Base-by-base conservation (phyloP, 768 basidiomycete genomes). In the Lactifluus piperatus region DNA sequence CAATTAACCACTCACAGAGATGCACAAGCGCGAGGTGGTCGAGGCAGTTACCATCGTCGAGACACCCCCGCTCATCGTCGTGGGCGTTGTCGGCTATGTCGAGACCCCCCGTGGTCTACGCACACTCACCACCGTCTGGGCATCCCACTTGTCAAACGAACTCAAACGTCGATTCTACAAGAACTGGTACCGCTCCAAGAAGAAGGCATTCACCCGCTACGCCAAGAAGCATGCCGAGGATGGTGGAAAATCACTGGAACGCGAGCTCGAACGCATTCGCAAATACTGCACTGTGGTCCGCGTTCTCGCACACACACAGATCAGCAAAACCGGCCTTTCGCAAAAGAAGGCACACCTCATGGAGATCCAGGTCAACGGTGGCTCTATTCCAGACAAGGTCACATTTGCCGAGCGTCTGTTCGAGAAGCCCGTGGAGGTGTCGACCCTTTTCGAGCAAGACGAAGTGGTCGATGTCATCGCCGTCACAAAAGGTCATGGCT, bases 171-270 rank as follows among this genome's bases (percentile, higher is more conserved):
- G 97, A 68, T 97, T 99, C 87, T 97, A 98, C 88, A 94, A 94
- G 83, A 97, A 95, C 84, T 97, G 95, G 94, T 98, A 98, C 82
- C 87, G 91, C 68, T 95, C 93, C 51, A 99, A 99, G 90, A 98
- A 98, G 85, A 99, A 99, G 86, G 97, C 97, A 41, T 99, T 98
- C 85, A 99, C 97, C 70, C 92, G 93, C 72, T 99, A 99, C 76
- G 94, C 97, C 73, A 97, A 97, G 86, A 98, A 95, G 80, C 88
- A 95, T 74, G 89, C 94, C 58, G 95, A 97, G 74, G 89, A 94
- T 70, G 82, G 83, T 66, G 93, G 92, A 72, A 92, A 93, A 76
- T 90, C 91, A 54, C 83, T 91, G 68, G 80, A 85, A 62, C 92
- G 94, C 71, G 97, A 99, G 75, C 87, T 99, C 68, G 95, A 98